phyloP scores from a whole-genome alignment of 805 yeast genomes.

The Schizosaccharomyces cryophilus region DNA sequence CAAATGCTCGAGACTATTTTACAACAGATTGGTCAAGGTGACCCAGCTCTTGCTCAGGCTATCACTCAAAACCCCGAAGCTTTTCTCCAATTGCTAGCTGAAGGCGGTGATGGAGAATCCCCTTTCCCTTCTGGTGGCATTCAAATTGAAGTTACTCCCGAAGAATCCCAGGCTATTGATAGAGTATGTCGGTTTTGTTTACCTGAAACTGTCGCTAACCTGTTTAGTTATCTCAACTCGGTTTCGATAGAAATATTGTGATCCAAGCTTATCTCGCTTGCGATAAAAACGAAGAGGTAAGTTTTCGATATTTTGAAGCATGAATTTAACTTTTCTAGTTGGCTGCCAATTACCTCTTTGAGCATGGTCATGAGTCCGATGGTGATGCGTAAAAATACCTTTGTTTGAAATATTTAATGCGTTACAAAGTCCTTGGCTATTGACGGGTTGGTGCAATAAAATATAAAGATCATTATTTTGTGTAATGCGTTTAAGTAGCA shows the following conservation, averaged over 20 bases:
- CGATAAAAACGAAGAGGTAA: slow-evolving; percentile 81
- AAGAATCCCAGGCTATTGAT: slow-evolving; percentile 70
- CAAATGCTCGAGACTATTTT: slow-evolving; percentile 64
- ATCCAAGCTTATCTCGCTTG: slow-evolving; percentile 92
- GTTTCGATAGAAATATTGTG: slow-evolving; percentile 69
- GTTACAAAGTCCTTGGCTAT: not conserved
- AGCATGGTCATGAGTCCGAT: slow-evolving; percentile 11
- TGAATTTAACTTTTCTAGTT: not conserved
- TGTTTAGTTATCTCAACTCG: slow-evolving; percentile 47
- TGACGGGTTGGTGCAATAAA: too few relatives aligned
- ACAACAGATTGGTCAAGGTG: slow-evolving; percentile 53
- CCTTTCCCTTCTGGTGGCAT: slow-evolving; percentile 15
- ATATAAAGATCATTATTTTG: too few relatives aligned
- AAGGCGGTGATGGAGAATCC: slow-evolving; percentile 15
- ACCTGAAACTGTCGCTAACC: not conserved
- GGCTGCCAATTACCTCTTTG: slow-evolving; percentile 75
- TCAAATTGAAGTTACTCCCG: slow-evolving; percentile 42
- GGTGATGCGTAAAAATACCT: not conserved
- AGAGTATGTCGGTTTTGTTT: slow-evolving; percentile 17
- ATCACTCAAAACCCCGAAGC: slow-evolving; percentile 50
- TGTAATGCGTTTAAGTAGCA: too few relatives aligned
- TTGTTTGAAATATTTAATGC: too few relatives aligned
- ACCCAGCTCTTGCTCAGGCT: slow-evolving; percentile 59
- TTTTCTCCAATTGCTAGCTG: slow-evolving; percentile 39
- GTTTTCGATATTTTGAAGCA: not conserved